A percentile compares a stretch with the other conserved stretches of the same genome.
Evolutionary conservation across 139 green algal genomes (phyloP).

Genomic region (Deuterostichococcus epilithicus): DNA sequence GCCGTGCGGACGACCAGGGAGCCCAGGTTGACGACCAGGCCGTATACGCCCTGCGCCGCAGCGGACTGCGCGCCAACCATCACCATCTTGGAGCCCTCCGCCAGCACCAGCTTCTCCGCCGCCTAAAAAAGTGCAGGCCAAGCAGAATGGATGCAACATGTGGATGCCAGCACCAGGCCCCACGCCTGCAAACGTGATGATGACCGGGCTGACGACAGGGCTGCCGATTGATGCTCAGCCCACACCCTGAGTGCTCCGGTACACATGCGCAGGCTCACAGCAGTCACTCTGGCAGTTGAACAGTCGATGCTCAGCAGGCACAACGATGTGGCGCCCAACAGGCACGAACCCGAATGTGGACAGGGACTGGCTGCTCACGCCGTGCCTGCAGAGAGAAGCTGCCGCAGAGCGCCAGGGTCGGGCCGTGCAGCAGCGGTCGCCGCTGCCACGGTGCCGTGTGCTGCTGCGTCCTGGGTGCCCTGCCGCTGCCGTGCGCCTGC

Average conservation of each 20-base stretch:
- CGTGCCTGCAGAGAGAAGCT: constrained; percentile 18
- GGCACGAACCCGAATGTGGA: no score
- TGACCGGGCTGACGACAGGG: no score
- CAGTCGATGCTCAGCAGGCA: no score
- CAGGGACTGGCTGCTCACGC: no score
- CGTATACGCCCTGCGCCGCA: constrained; percentile 73
- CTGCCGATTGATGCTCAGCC: no score
- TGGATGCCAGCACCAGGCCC: no score
- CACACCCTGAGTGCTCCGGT: no score
- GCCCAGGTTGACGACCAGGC: constrained; percentile 79
- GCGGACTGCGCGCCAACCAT: constrained; percentile 36
- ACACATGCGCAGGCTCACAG: background rate
- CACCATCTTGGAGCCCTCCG: constrained; percentile 76
- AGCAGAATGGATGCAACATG: background rate
- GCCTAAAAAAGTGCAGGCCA: constrained; percentile 36
- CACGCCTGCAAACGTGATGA: no score
- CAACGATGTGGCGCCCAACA: no score
- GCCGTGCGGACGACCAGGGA: constrained; percentile 78
- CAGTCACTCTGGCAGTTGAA: background rate
- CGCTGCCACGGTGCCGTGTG: background rate
- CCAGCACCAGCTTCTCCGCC: constrained; percentile 75
- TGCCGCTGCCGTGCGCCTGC: background rate
- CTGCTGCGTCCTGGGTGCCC: background rate
- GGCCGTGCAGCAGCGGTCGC: background rate
- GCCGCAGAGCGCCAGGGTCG: constrained; percentile 2